Evolutionary conservation across 441 rosid genomes (phyloP).

Genomic region (Iberis amara): DNA sequence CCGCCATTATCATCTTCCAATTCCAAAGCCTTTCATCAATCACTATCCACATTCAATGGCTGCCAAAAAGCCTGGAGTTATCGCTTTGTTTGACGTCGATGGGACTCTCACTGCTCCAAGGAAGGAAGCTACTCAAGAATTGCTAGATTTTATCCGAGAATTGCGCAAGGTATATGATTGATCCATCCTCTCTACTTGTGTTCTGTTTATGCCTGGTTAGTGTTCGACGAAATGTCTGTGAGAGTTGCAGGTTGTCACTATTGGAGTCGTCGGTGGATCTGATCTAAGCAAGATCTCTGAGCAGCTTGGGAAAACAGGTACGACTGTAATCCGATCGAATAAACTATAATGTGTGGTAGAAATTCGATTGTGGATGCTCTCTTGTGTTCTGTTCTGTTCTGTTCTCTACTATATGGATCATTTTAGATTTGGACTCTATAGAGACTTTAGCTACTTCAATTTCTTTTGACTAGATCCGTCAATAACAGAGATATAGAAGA

Average conservation of each 20-base stretch:
- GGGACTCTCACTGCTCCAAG: slow-evolving; percentile 93
- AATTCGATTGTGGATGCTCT: background rate
- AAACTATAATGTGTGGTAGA: background rate
- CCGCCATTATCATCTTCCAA: slow-evolving; percentile 21
- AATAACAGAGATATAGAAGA: background rate
- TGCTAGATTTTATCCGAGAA: slow-evolving; percentile 63
- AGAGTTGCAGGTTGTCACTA: slow-evolving; percentile 57
- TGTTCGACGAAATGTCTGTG: slow-evolving; percentile 24
- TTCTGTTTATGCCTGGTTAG: slow-evolving; percentile 17
- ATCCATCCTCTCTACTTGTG: background rate
- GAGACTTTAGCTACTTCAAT: background rate
- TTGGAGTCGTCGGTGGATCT: slow-evolving; percentile 97
- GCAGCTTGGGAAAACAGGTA: slow-evolving; percentile 90
- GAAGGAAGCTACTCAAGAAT: slow-evolving; percentile 52
- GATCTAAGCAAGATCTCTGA: slow-evolving; percentile 84
- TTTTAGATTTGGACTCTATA: background rate
- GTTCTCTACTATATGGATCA: background rate
- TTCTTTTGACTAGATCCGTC: slow-evolving; percentile 11
- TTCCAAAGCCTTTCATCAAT: slow-evolving; percentile 13
- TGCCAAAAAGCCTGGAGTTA: slow-evolving; percentile 49
- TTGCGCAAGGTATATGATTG: slow-evolving; percentile 59
- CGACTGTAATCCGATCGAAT: slow-evolving; percentile 15
- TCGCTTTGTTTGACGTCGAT: slow-evolving; percentile 64
- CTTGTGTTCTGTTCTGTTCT: background rate
- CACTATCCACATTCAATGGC: slow-evolving; percentile 39